phyloP scores from a whole-genome alignment of 179 eudicot genomes.

The Spergularia azorica region DNA sequence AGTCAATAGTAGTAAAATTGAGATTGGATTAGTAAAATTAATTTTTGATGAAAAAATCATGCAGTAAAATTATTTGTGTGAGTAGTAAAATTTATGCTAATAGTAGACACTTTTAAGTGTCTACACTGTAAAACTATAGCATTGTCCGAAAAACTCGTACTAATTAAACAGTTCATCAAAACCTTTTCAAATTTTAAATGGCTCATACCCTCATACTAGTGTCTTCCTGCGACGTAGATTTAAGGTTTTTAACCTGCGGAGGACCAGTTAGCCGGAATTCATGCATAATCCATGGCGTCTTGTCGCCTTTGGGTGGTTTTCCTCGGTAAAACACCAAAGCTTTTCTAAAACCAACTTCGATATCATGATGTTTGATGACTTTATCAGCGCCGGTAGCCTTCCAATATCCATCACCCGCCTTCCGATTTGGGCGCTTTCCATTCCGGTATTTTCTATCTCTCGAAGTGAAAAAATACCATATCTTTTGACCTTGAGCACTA shows the following conservation, averaged over 20 bases:
- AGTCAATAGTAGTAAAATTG: no score
- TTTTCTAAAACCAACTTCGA: background rate
- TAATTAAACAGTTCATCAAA: no score
- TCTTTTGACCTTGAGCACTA: background rate
- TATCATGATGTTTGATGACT: background rate
- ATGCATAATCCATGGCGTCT: slow-evolving; percentile 19
- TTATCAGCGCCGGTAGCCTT: slow-evolving; percentile 13
- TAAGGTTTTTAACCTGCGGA: background rate
- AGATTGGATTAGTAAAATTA: no score
- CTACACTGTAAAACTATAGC: no score
- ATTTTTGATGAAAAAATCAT: no score
- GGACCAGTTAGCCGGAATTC: background rate
- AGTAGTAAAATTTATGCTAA: no score
- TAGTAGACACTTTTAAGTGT: no score
- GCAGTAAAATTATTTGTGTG: no score
- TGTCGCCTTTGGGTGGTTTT: background rate
- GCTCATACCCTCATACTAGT: slow-evolving; percentile 12
- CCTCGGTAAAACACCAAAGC: slow-evolving; percentile 9
- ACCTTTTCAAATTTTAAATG: no score
- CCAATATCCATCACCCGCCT: slow-evolving; percentile 12
- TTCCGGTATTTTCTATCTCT: slow-evolving; percentile 7
- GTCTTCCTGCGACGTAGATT: background rate
- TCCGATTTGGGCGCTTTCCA: background rate
- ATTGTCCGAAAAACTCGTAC: no score
- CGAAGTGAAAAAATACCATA: slow-evolving; percentile 16